A percentile compares a stretch with the other conserved stretches of the same genome.
Conservation (phyloP, 306 rosid species). For the Pterocarpus macrocarpus region DNA sequence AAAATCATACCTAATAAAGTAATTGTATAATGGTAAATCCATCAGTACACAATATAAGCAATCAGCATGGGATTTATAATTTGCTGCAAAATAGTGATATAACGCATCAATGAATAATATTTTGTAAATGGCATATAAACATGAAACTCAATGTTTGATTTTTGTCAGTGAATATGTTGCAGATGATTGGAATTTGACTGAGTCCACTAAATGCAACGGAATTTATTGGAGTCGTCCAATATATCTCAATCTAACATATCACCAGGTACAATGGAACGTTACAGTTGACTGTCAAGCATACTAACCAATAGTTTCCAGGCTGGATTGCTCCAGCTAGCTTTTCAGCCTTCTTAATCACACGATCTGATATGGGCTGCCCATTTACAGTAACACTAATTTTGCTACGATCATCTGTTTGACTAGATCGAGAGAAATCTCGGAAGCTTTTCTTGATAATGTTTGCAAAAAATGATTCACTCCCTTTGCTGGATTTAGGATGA, state of each 20-base stretch:
- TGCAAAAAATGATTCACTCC: conserved; percentile 85
- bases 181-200: conserved; percentile 34
- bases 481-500: conserved; percentile 69
- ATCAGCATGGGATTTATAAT: conserved; percentile 3
- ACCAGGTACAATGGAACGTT: conserved; percentile 36
- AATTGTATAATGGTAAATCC: conserved; percentile 35
- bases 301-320: conserved; percentile 96
- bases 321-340: conserved; percentile 88
- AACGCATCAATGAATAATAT: conserved; percentile 9
- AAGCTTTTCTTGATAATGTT: conserved; percentile 93
- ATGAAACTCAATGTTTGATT: neutral
- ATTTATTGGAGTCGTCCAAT: neutral
- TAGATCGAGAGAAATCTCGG: conserved; percentile 74
- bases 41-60: conserved; percentile 40
- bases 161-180: neutral
- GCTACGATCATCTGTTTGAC: conserved; percentile 66
- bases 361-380: conserved; percentile 74
- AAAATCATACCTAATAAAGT: conserved; percentile 77
- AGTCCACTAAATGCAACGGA: conserved; percentile 25
- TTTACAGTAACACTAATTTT: conserved; percentile 74
- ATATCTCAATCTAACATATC: conserved; percentile 23
- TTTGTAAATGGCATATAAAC: conserved; percentile 26
- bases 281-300: conserved; percentile 31
- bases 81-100: neutral
- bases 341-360: conserved; percentile 86